phyloP scores from a whole-genome alignment of 345 rosid species.

The Draba incana region DNA sequence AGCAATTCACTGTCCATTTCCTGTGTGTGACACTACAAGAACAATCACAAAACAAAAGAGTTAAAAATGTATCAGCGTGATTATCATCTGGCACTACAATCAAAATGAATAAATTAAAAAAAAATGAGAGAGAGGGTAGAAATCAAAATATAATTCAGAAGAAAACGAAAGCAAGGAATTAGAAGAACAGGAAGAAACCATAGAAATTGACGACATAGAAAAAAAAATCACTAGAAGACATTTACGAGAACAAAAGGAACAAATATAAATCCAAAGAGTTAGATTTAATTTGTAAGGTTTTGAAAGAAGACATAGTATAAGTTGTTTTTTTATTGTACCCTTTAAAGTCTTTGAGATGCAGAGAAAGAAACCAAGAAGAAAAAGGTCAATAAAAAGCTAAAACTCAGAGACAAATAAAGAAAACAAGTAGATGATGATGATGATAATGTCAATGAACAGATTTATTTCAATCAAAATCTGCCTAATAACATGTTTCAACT shows the following conservation, averaged over 20 bases:
- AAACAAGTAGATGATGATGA: slow-evolving; percentile 41
- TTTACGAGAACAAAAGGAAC: slow-evolving; percentile 39
- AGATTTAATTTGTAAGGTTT: slow-evolving; percentile 42
- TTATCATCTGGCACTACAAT: too few relatives aligned
- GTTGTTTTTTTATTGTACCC: slow-evolving; percentile 41
- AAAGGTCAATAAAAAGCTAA: slow-evolving; percentile 43
- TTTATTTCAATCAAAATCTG: too few relatives aligned
- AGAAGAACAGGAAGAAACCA: slow-evolving; percentile 46
- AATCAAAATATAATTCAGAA: slow-evolving; percentile 30
- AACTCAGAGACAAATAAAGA: slow-evolving; percentile 36
- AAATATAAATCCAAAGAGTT: slow-evolving; percentile 41
- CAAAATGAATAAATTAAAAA: neutral
- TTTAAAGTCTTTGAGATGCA: slow-evolving; percentile 33
- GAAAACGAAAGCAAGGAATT: slow-evolving; percentile 42
- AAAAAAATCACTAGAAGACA: slow-evolving; percentile 44
- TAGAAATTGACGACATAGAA: slow-evolving; percentile 40
- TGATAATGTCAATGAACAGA: too few relatives aligned
- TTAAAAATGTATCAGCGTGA: too few relatives aligned
- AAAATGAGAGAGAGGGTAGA: slow-evolving; percentile 31
- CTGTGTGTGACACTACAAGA: too few relatives aligned
- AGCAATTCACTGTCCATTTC: too few relatives aligned
- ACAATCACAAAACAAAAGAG: too few relatives aligned
- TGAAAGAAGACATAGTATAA: slow-evolving; percentile 42
- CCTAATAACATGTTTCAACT: too few relatives aligned
- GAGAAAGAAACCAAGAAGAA: slow-evolving; percentile 45